Evolutionary conservation across 345 rosid genomes (phyloP).

Genomic region (thale cress (Arabidopsis thaliana)): DNA sequence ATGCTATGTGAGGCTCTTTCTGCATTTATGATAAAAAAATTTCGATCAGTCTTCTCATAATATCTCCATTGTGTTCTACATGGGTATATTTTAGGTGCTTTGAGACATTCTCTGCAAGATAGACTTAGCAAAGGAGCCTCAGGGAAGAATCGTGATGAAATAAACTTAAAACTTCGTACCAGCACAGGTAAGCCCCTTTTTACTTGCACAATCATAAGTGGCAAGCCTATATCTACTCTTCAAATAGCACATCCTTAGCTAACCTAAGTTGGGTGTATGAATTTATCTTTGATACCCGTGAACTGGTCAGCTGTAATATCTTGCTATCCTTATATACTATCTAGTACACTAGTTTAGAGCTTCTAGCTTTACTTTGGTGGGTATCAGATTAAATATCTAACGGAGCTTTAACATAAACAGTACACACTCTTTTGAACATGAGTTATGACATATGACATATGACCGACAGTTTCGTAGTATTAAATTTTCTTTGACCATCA

Average conservation of each 20-base stretch:
- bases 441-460: constrained; percentile 28
- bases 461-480: constrained; percentile 10
- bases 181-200: constrained; percentile 67
- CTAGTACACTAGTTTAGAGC: constrained; percentile 21
- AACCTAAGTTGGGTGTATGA: constrained; percentile 1
- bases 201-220: constrained; percentile 35
- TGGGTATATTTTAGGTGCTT: constrained; percentile 63
- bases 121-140: constrained; percentile 89
- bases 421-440: constrained; percentile 12
- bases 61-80: constrained; percentile 38
- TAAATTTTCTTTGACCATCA: constrained; percentile 15
- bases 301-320: constrained; percentile 29
- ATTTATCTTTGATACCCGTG: constrained; percentile 12
- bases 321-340: constrained; percentile 1
- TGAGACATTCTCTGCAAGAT: constrained; percentile 88
- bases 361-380: constrained; percentile 19
- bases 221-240: constrained; percentile 13
- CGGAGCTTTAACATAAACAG: not conserved
- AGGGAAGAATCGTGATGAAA: constrained; percentile 90
- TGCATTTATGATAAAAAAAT: constrained; percentile 4
- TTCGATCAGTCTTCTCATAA: constrained; percentile 31
- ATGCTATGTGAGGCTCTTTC: not conserved
- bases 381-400: constrained; percentile 19
- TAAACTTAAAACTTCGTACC: constrained; percentile 82
- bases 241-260: constrained; percentile 20